phyloP scores from a whole-genome alignment of 176 grass and related monocot species.

The Eragrostis nindensis region DNA sequence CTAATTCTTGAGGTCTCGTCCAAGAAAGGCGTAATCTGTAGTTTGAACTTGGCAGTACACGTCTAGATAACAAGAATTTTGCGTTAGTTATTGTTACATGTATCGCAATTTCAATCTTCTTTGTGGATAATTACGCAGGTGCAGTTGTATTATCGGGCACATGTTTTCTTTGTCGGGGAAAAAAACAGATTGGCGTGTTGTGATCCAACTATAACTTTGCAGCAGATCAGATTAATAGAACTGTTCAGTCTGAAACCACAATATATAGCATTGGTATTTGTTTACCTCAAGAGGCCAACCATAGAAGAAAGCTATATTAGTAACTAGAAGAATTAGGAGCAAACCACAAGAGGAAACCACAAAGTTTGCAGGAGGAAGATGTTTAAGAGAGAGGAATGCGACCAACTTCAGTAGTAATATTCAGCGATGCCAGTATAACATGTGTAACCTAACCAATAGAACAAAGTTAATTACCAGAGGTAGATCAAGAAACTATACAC shows the following conservation, averaged over 20 bases:
- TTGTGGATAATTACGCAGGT: not conserved
- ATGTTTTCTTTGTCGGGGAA: not conserved
- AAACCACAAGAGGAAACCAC: not conserved
- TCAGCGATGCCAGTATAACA: conserved; percentile 10
- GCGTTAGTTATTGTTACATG: not conserved
- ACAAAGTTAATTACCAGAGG: not conserved
- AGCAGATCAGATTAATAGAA: not conserved
- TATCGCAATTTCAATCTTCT: not conserved
- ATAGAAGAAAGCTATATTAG: not conserved
- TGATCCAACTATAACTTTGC: not conserved
- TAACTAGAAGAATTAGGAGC: not conserved
- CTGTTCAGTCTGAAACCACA: not conserved
- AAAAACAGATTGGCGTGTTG: not conserved
- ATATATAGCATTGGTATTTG: not conserved
- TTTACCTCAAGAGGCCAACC: not conserved
- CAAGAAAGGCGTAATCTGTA: conserved; percentile 7
- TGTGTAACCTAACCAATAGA: not conserved
- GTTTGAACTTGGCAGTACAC: not conserved
- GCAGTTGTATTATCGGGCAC: too few relatives aligned
- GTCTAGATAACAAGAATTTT: conserved; percentile 32
- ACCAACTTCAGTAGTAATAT: not conserved
- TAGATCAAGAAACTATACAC: not conserved
- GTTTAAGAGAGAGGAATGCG: not conserved
- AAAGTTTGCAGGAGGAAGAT: not conserved
- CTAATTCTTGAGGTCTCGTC: conserved; percentile 1